Base-by-base conservation (phyloP, 257 asterid genomes). In the Vinca minor region DNA sequence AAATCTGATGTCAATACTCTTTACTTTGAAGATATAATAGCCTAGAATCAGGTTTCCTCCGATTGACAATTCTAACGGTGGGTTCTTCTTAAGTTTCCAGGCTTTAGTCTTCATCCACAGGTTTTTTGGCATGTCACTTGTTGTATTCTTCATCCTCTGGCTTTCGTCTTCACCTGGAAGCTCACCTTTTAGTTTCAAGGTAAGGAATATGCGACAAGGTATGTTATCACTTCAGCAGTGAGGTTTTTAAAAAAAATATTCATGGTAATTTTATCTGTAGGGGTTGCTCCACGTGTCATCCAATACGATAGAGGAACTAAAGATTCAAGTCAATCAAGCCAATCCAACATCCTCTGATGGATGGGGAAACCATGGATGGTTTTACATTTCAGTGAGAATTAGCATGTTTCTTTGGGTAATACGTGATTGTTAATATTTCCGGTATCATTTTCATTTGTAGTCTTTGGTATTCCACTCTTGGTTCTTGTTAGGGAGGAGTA, bases 331-430 rank as follows among this genome's bases (percentile, higher is more conserved):
- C 39, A 63, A 62, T 75, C 84, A 81, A 66, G 68, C 71, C 39
- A 56, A 50, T 72, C 70, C 85, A 26, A 69, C 80, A 62, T 66
- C 75, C 62, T 69, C 83, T 52, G 78, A 78, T 69, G 84, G 77
- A 68, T 85, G 95, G 95, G 84, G 79, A 55, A 65, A 72, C 69
- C 89, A 83, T 64, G 98, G 96, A 65, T 83, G 89, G 94, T 85
- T 85, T 68, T 93, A 82, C 75, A 78, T 83, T 68, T 68, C 87
- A 21, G 97, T 93, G 71, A 85, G 98, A 81, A 73, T 89, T 72
- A 79, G 83, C 73, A 67, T 93, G 77, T 93, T 89, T 79, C 98
- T 93, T 68, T 93, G 98, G 98, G 98, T 92, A 85, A 72, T 55
- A 44, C 63, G 64, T 52, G 58, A 74, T 69, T 46, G 14, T 67